Percentiles rank a stretch among this genome's conserved stretches.
Evolutionary conservation across 1,284 basidiomycete species (phyloP).

Genomic region (Kalmanozyma brasiliensis): DNA sequence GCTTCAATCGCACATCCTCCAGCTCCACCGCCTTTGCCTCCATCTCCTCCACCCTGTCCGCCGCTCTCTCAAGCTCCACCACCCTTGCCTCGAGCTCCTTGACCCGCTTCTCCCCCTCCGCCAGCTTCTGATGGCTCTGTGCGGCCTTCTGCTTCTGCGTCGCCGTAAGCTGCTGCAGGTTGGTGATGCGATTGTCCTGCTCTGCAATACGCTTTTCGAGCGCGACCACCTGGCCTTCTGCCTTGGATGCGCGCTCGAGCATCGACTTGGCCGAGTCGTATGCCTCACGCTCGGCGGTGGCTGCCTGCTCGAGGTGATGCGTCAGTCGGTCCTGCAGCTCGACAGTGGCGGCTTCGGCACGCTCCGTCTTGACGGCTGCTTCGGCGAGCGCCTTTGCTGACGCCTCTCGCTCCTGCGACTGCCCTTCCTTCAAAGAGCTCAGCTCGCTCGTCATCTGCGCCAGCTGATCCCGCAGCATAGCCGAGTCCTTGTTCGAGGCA

Average conservation of each 20-base stretch:
- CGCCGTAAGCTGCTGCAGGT: constrained; percentile 51
- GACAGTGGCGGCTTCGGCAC: constrained; percentile 26
- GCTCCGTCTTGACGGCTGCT: constrained; percentile 31
- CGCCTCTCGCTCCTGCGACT: constrained; percentile 32
- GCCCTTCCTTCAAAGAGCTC: constrained; percentile 20
- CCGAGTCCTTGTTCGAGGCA: constrained; percentile 23
- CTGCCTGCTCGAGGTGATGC: constrained; percentile 18
- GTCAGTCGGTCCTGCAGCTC: constrained; percentile 31
- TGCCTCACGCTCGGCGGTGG: constrained; percentile 29
- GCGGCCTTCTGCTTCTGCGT: constrained; percentile 64
- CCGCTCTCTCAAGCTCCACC: constrained; percentile 24
- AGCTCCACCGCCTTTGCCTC: constrained; percentile 32
- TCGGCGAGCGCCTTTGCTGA: constrained; percentile 42
- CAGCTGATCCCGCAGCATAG: constrained; percentile 38
- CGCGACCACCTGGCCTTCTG: constrained; percentile 48
- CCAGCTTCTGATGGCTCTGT: constrained; percentile 49
- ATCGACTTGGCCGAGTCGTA: constrained; percentile 36
- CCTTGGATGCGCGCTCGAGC: constrained; percentile 42
- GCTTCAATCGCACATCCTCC: constrained; percentile 22
- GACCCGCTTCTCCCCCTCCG: constrained; percentile 52
- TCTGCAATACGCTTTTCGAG: constrained; percentile 55
- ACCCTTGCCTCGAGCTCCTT: constrained; percentile 45
- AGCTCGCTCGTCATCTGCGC: constrained; percentile 43
- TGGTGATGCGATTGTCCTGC: constrained; percentile 56
- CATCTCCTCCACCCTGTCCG: constrained; percentile 21